Evolutionary conservation across 768 basidiomycete species (phyloP), one percentile per base, ranked within the genome.

Genomic region (Tulasnella sp.): DNA sequence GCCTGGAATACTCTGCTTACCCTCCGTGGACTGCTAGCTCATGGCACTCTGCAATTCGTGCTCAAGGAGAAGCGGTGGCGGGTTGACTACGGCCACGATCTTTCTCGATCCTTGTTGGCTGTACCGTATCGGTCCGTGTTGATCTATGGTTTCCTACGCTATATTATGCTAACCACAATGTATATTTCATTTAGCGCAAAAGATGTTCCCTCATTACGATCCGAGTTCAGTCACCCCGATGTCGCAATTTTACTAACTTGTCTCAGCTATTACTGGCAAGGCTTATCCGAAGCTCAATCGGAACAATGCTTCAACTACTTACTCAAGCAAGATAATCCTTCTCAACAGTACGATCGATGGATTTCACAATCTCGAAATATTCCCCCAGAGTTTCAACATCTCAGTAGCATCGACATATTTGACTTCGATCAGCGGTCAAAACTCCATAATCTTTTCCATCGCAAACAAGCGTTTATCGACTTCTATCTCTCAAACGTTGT

Each of bases 51-150:
- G 2, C 33, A 60, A 2, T 67, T 68, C 40, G 59, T 61, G 0
- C 58, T 77, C 0, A 59, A 58, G 27, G 62, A 67, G 15, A 65
- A 63, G 43, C 67, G 72, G 8, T 76, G 73, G 72, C 59, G 74
- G 28, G 75, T 76, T 0, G 70, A 76, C 41, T 77, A 72, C 54
- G 75, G 75, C 1, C 66, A 75, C 4, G 70, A 71, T 41, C 57
- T 56, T 1, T 54, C 40, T 4, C 67, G 75, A 3, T 67, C 72
- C 1, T 60, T 70, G 54, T 65, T 76, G 1, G n/a, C n/a, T n/a
- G n/a, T n/a, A n/a, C n/a, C n/a, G n/a, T n/a, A n/a, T n/a, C n/a
- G n/a, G n/a, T n/a, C n/a, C n/a, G n/a, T n/a, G n/a, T n/a, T n/a
- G n/a, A n/a, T n/a, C n/a, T n/a, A n/a, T n/a, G n/a, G n/a, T n/a